Percentiles rank a stretch among this genome's conserved stretches.
Evolutionary conservation across 805 yeast species (phyloP).

Genomic region (Cyberlindnera mississippiensis): DNA sequence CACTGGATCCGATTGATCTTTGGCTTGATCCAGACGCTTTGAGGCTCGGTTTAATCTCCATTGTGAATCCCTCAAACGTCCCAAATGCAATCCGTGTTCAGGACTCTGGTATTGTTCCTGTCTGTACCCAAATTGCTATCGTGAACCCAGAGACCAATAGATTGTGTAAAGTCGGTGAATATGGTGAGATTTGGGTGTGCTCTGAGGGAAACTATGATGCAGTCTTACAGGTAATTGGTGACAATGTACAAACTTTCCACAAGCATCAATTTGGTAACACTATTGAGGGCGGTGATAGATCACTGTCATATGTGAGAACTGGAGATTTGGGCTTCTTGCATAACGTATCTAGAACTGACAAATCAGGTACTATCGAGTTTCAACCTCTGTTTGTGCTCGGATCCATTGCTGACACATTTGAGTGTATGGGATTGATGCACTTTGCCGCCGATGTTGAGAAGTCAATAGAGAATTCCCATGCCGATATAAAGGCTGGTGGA

Average conservation of each 20-base stretch:
- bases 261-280: conserved; percentile 54
- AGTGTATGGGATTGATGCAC: conserved; percentile 85
- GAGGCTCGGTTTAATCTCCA: conserved; percentile 81
- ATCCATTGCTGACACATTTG: conserved; percentile 80
- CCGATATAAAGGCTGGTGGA: conserved; percentile 48
- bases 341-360: conserved; percentile 49
- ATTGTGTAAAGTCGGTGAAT: conserved; percentile 83
- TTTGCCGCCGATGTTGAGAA: conserved; percentile 82
- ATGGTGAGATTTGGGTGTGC: conserved; percentile 96
- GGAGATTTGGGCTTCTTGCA: conserved; percentile 95
- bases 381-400: conserved; percentile 87
- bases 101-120: conserved; percentile 95
- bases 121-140: conserved; percentile 87
- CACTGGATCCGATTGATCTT: conserved; percentile 82
- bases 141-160: conserved; percentile 89
- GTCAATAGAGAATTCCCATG: conserved; percentile 52
- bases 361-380: conserved; percentile 41
- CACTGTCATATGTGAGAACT: conserved; percentile 70
- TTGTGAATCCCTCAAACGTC: conserved; percentile 68
- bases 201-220: conserved; percentile 76
- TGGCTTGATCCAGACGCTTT: conserved; percentile 85
- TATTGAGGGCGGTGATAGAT: conserved; percentile 60
- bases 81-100: conserved; percentile 74
- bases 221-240: conserved; percentile 47
- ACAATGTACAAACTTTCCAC: conserved; percentile 26